Percentiles rank a stretch among this genome's conserved stretches.
phyloP scores from a whole-genome alignment of 2,329 filamentous ascomycete species.

The Botrytis aclada region DNA sequence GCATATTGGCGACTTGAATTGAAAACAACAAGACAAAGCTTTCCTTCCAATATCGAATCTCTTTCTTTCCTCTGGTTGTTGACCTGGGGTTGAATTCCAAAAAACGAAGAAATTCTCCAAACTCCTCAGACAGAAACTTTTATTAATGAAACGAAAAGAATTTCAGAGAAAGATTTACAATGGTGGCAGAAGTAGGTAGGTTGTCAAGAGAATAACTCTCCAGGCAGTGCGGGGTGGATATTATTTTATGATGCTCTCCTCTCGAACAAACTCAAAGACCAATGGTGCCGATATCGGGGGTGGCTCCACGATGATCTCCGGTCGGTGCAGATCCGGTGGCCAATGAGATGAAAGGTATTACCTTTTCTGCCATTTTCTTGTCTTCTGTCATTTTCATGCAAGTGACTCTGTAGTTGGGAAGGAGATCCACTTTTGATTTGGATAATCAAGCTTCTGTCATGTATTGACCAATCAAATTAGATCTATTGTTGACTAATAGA shows the following conservation, averaged over 20 bases:
- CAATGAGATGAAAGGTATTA: not conserved
- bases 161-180: not conserved
- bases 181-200: not conserved
- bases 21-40: not conserved
- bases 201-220: not conserved
- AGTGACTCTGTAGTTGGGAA: not conserved
- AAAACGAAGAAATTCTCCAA: not conserved
- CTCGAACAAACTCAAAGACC: slow-evolving; percentile 15
- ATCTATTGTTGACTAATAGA: not conserved
- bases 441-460: not conserved
- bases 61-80: not conserved
- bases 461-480: not conserved
- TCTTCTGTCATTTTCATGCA: not conserved
- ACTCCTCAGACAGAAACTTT: not conserved
- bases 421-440: not conserved
- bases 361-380: not conserved
- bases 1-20: slow-evolving; percentile 9
- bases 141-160: not conserved
- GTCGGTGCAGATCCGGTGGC: not conserved
- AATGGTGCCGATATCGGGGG: slow-evolving; percentile 18
- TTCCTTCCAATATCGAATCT: not conserved
- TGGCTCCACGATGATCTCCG: not conserved
- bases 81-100: not conserved
- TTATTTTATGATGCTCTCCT: slow-evolving; percentile 18
- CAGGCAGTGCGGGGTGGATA: slow-evolving; percentile 10